These are phyloP conservation scores for Aquilaria malaccensis DNA, from an alignment of 345 rosid genomes.

Conservation along the genomic window DNA sequence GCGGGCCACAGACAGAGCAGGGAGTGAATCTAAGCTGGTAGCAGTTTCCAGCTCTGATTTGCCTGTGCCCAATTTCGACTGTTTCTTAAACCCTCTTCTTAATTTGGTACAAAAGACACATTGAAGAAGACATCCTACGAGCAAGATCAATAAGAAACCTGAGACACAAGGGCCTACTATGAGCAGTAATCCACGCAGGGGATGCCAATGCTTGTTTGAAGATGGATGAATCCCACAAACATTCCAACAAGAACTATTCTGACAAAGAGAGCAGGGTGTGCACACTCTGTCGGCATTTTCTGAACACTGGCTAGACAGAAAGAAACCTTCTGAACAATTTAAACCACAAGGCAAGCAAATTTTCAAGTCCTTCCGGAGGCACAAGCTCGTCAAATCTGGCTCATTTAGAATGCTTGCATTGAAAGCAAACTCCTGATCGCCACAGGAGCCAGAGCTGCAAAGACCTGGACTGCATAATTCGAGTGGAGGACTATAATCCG, in stretches of 20 bases:
- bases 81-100: slow-evolving; percentile 36
- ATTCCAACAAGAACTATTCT: slow-evolving; percentile 72
- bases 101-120: slow-evolving; percentile 20
- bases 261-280: slow-evolving; percentile 88
- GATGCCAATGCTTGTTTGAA: slow-evolving; percentile 46
- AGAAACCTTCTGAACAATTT: slow-evolving; percentile 67
- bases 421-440: slow-evolving; percentile 52
- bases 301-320: slow-evolving; percentile 74
- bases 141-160: slow-evolving; percentile 33
- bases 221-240: slow-evolving; percentile 46
- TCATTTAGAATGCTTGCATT: slow-evolving; percentile 82
- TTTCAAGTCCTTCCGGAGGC: slow-evolving; percentile 54
- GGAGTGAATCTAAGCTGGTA: slow-evolving; percentile 21
- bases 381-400: slow-evolving; percentile 64
- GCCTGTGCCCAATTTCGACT: slow-evolving; percentile 51
- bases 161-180: slow-evolving; percentile 39
- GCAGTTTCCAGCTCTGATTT: slow-evolving; percentile 45
- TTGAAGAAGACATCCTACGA: slow-evolving; percentile 49
- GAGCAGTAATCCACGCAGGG: slow-evolving; percentile 29
- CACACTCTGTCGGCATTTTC: slow-evolving; percentile 64
- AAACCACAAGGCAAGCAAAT: slow-evolving; percentile 74
- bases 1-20: slow-evolving; percentile 31
- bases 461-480: slow-evolving; percentile 87
- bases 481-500: slow-evolving; percentile 70
- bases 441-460: slow-evolving; percentile 53